These are phyloP conservation scores for Scheffersomyces amazonensis DNA, from an alignment of 805 yeast species.

Conservation along the genomic window DNA sequence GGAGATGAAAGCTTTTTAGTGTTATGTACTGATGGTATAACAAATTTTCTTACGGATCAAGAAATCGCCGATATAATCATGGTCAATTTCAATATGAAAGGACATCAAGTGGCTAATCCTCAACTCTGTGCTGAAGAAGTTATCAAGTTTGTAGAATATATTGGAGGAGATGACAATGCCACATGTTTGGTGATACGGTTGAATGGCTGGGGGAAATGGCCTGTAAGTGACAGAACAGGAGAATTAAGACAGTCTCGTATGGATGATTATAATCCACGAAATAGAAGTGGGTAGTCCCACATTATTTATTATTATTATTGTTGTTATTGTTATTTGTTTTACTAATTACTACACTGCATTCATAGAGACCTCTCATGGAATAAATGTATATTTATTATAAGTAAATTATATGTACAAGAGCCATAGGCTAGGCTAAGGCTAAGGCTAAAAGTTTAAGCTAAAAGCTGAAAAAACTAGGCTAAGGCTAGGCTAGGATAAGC, in stretches of 20 bases:
- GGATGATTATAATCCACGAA: conserved; percentile 39
- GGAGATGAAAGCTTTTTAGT: conserved; percentile 88
- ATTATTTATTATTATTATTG: too few species aligned
- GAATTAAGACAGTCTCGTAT: conserved; percentile 70
- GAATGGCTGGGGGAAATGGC: conserved; percentile 96
- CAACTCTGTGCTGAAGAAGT: conserved; percentile 85
- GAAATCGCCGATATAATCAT: conserved; percentile 86
- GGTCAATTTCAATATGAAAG: conserved; percentile 59
- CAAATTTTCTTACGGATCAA: conserved; percentile 79
- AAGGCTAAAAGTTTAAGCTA: too few species aligned
- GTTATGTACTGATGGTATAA: conserved; percentile 83
- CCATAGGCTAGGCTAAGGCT: too few species aligned
- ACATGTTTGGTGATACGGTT: conserved; percentile 80
- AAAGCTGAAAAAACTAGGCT: too few species aligned
- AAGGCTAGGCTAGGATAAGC: too few species aligned
- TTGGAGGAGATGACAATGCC: conserved; percentile 96
- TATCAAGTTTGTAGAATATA: conserved; percentile 74
- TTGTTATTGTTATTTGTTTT: too few species aligned
- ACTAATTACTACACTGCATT: too few species aligned
- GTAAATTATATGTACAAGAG: too few species aligned
- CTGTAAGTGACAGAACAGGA: conserved; percentile 79
- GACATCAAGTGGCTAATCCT: conserved; percentile 74
- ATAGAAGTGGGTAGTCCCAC: conserved; percentile 9
- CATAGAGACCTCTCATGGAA: too few species aligned
- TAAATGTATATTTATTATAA: too few species aligned